Evolutionary conservation across 1,139 yeast genomes (phyloP).

Genomic region (Insectozyma bohioensis): DNA sequence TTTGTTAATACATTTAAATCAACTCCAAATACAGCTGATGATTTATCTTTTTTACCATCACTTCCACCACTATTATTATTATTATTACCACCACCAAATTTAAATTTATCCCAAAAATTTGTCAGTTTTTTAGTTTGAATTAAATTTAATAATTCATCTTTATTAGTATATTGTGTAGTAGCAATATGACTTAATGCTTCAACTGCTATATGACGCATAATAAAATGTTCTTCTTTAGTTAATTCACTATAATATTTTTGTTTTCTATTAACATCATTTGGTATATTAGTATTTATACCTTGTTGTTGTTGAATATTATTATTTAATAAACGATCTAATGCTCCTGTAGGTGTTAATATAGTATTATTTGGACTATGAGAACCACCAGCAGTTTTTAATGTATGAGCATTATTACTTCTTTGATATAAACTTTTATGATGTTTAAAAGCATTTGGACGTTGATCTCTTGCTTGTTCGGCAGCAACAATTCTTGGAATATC

Average conservation of each 20-base stretch:
- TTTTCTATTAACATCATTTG: slow-evolving; percentile 16
- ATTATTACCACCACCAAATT: slow-evolving; percentile 29
- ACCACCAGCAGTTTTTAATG: slow-evolving; percentile 1
- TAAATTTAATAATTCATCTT: slow-evolving; percentile 53
- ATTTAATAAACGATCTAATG: slow-evolving; percentile 14
- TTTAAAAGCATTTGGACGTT: slow-evolving; percentile 81
- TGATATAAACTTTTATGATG: slow-evolving; percentile 56
- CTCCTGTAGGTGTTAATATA: slow-evolving; percentile 13
- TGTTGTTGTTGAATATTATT: too few species aligned
- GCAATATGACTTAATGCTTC: slow-evolving; percentile 54
- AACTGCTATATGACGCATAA: slow-evolving; percentile 67
- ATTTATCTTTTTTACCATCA: slow-evolving; percentile 27
- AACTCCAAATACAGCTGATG: slow-evolving; percentile 67
- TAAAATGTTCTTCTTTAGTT: slow-evolving; percentile 55
- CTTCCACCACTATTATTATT: too few species aligned
- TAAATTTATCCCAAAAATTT: slow-evolving; percentile 76
- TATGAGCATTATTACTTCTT: slow-evolving; percentile 20
- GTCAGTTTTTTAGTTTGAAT: slow-evolving; percentile 58
- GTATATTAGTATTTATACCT: too few species aligned
- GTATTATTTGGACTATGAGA: slow-evolving; percentile 9
- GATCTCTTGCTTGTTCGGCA: slow-evolving; percentile 93
- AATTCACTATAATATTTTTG: slow-evolving; percentile 72
- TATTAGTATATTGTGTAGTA: slow-evolving; percentile 37
- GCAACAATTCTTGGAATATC: slow-evolving; percentile 97
- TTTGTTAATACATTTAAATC: slow-evolving; percentile 71